Evolutionary conservation across 192 early-diverging fungal genomes (phyloP), one percentile per base, ranked within the genome.

Genomic region (Gonapodya prolifera): DNA sequence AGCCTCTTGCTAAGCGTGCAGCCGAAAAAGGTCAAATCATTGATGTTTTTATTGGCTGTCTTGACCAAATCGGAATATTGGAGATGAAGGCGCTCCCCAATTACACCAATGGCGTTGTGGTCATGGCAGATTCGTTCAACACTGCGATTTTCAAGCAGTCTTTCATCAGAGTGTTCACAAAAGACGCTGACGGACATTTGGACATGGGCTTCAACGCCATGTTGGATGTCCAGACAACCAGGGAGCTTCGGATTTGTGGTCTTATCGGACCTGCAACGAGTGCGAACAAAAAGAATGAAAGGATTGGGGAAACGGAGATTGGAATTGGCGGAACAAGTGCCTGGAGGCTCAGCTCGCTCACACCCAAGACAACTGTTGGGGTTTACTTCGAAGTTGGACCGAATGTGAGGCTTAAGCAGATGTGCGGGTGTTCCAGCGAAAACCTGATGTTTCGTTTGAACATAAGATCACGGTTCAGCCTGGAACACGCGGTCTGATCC

Each of bases 141-240:
- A 96, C 93, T 30, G 84, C 92, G 23, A 94, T 99, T 70, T 99
- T 99, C 90, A 99, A 97, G 86, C 94, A 98, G 84, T 94, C 94
- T 78, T 98, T 98, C 88, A 93, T 96, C 80, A 89, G 95, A 36
- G 78, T 98, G 35, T 97, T 99, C 83, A 89, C 89, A 79, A 97
- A 97, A 85, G 96, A 99, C 80, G 87, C 80, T 28, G 88, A 93
- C 75, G 96, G 93, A 2, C 86, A 91, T 78, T 86, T 99, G 81
- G 89, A 92, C 82, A 95, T 97, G 93, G 97, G 94, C 28, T 99
- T 98, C 87, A 99, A 99, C 82, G 97, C 94, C 23, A 94, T 92
- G 29, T 80, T 99, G 28, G 97, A 98, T 83, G 97, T 99, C 28
- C 82, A 95, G 89, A 97, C 95, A 1, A 94, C 96, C 29, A 91